Percentiles rank a stretch among this genome's conserved stretches.
Conservation (phyloP, 345 rosid species). For the Acer yangbiense region DNA sequence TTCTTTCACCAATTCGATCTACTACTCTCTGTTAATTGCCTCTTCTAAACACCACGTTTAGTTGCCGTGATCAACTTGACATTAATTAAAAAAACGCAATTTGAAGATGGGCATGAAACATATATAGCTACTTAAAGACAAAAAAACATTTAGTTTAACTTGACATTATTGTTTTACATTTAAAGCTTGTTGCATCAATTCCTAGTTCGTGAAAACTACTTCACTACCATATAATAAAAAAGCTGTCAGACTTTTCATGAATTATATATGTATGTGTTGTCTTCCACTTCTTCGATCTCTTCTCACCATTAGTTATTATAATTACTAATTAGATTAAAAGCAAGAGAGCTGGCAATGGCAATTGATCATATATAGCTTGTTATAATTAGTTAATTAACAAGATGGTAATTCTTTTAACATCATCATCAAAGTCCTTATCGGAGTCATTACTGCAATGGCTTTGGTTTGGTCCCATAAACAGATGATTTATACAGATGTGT, state of each 20-base stretch:
- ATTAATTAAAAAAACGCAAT: too few species aligned
- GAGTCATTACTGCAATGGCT: not conserved
- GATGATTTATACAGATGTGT: conserved; percentile 12
- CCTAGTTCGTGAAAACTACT: conserved; percentile 10
- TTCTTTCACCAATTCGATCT: not conserved
- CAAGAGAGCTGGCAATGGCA: conserved; percentile 15
- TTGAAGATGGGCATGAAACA: not conserved
- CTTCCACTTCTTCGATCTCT: conserved; percentile 20
- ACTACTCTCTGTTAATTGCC: too few species aligned
- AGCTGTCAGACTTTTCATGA: conserved; percentile 17
- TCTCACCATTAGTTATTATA: too few species aligned
- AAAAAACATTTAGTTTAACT: not conserved
- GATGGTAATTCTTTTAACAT: not conserved
- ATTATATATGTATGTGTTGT: conserved; percentile 10
- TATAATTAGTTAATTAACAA: too few species aligned
- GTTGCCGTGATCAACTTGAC: too few species aligned
- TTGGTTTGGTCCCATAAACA: conserved; percentile 13
- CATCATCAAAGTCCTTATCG: conserved; percentile 24
- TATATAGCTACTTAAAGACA: not conserved
- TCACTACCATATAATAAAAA: conserved; percentile 6
- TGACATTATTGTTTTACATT: not conserved
- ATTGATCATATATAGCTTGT: too few species aligned
- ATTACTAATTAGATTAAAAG: not conserved
- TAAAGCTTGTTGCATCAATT: not conserved
- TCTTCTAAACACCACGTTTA: too few species aligned